A percentile compares a stretch with the other conserved stretches of the same genome.
Conservation (phyloP, 768 basidiomycete genomes). For the Leccinum variicolor region DNA sequence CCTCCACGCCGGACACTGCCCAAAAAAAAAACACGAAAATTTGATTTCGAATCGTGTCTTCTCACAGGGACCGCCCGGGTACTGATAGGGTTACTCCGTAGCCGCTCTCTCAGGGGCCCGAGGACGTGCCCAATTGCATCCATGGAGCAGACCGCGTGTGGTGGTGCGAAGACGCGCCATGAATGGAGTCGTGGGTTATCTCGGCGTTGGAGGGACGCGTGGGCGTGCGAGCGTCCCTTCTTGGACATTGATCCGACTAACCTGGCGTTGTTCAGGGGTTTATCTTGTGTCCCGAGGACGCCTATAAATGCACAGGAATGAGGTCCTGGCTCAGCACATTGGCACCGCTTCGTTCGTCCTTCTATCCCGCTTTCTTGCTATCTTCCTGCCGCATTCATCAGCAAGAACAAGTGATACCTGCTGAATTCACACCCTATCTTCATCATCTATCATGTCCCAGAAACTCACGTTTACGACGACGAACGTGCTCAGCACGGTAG, state of each 20-base stretch:
- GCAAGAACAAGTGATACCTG: neutral
- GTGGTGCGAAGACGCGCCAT: neutral
- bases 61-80: neutral
- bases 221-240: neutral
- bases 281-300: neutral
- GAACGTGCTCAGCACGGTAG: constrained; percentile 34
- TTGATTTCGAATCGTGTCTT: neutral
- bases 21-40: neutral
- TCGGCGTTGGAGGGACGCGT: neutral
- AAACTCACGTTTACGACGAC: constrained; percentile 38
- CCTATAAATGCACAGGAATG: neutral
- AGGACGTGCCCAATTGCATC: neutral
- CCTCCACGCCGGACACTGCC: neutral
- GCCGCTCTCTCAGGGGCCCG: neutral
- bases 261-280: neutral
- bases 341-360: neutral
- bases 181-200: neutral
- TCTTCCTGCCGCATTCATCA: neutral
- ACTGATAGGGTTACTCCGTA: neutral
- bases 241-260: neutral
- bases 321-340: neutral
- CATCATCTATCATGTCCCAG: constrained; percentile 20
- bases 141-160: neutral
- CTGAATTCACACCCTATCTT: neutral
- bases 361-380: neutral